A percentile compares a stretch with the other conserved stretches of the same genome.
Conservation (phyloP, 2,329 filamentous ascomycete species). For the Pestalotiopsis sp. region DNA sequence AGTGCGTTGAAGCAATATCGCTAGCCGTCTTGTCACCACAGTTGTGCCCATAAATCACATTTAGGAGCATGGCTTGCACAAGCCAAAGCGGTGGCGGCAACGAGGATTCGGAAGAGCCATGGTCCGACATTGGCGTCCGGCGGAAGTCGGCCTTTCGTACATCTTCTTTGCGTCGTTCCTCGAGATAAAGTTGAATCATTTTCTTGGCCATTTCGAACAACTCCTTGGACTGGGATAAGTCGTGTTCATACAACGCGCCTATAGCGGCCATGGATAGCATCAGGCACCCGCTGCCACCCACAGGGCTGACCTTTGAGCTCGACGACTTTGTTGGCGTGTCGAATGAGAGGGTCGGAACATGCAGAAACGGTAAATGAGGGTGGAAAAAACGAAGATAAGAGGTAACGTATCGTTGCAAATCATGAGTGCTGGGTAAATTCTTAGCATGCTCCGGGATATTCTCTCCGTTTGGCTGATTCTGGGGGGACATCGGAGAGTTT, state of each 20-base stretch:
- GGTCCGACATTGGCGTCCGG: constrained; percentile 50
- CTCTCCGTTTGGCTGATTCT: constrained; percentile 50
- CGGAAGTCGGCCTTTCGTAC: constrained; percentile 67
- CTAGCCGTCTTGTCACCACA: constrained; percentile 89
- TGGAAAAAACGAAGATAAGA: constrained; percentile 93
- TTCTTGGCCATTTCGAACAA: constrained; percentile 93
- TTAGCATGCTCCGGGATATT: constrained; percentile 54
- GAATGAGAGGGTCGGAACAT: constrained; percentile 89
- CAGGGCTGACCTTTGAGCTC: constrained; percentile 60
- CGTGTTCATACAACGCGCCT: constrained; percentile 77
- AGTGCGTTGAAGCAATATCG: constrained; percentile 91
- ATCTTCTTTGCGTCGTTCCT: constrained; percentile 86
- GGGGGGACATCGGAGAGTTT: constrained; percentile 57
- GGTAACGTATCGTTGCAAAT: constrained; percentile 87
- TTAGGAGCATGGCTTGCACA: constrained; percentile 94
- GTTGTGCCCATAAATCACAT: constrained; percentile 94
- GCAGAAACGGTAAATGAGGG: constrained; percentile 91
- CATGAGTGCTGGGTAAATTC: constrained; percentile 76
- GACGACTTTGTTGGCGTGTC: constrained; percentile 73
- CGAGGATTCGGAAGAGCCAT: constrained; percentile 58
- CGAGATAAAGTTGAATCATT: constrained; percentile 91
- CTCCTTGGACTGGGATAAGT: constrained; percentile 77
- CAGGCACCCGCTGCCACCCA: constrained; percentile 83
- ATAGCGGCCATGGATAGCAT: constrained; percentile 86
- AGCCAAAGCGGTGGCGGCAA: constrained; percentile 88